A percentile compares a stretch with the other conserved stretches of the same genome.
phyloP scores from a whole-genome alignment of 1,284 basidiomycete genomes.

The Ceratobasidium sp. region DNA sequence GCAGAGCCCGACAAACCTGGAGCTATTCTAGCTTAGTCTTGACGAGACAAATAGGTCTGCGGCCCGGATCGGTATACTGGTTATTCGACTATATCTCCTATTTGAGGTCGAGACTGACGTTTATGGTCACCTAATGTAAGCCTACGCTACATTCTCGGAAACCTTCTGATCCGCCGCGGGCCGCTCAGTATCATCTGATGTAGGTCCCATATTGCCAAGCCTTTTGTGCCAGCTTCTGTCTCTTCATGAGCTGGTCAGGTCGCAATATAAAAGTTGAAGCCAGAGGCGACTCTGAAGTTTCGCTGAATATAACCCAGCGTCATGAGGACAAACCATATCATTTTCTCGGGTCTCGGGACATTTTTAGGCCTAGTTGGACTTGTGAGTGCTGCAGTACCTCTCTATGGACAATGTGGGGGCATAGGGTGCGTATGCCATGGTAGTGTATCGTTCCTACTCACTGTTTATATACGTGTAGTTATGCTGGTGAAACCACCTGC shows the following conservation, averaged over 20 bases:
- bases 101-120: not conserved
- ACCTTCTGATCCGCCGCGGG: conserved; percentile 6
- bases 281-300: not conserved
- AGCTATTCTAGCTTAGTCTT: too few species aligned
- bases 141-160: not conserved
- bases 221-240: not conserved
- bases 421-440: not conserved
- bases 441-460: too few species aligned
- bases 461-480: not conserved
- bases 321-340: not conserved
- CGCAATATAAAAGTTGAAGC: not conserved
- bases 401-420: conserved; percentile 22
- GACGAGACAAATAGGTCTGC: not conserved
- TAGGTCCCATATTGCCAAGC: not conserved
- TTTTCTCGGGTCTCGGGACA: not conserved
- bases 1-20: too few species aligned
- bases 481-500: not conserved
- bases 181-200: not conserved
- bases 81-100: not conserved
- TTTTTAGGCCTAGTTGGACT: not conserved
- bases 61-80: not conserved
- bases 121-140: not conserved
- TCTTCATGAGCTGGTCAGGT: not conserved
- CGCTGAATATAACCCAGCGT: not conserved
- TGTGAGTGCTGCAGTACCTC: not conserved